Conservation (phyloP, 2,329 filamentous ascomycete genomes). For the Colletotrichum sp. region DNA sequence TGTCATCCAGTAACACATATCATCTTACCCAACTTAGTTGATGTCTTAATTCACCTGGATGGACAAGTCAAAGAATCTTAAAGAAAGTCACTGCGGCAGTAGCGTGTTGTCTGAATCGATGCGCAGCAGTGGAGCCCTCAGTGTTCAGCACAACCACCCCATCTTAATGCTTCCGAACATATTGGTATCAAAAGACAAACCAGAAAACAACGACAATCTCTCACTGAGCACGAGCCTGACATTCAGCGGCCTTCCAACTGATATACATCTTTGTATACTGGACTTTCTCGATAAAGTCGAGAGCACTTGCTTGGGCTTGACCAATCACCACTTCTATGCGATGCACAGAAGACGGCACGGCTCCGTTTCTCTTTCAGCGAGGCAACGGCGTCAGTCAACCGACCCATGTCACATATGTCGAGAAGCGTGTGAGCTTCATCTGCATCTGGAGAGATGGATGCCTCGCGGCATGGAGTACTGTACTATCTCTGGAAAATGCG, state of each 20-base stretch:
- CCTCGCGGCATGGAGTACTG: background rate
- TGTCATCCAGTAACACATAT: background rate
- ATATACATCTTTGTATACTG: background rate
- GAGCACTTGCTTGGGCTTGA: background rate
- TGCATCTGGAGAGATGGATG: background rate
- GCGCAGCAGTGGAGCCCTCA: background rate
- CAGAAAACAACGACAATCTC: background rate
- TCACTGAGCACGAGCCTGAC: background rate
- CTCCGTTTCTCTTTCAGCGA: background rate
- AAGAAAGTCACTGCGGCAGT: background rate
- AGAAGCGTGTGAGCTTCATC: background rate
- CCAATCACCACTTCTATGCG: background rate
- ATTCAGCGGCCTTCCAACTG: background rate
- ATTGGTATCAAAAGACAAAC: background rate
- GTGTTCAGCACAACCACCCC: background rate
- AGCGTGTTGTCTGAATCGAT: background rate
- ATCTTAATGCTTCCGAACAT: background rate
- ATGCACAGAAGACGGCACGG: background rate
- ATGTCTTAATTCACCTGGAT: background rate
- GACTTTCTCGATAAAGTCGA: background rate
- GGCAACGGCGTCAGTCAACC: background rate
- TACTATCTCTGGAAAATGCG: background rate
- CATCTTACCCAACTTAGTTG: background rate
- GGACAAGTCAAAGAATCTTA: background rate
- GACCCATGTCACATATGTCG: background rate